Conservation (phyloP, 1,284 basidiomycete genomes). For the Rhodofomes roseus region DNA sequence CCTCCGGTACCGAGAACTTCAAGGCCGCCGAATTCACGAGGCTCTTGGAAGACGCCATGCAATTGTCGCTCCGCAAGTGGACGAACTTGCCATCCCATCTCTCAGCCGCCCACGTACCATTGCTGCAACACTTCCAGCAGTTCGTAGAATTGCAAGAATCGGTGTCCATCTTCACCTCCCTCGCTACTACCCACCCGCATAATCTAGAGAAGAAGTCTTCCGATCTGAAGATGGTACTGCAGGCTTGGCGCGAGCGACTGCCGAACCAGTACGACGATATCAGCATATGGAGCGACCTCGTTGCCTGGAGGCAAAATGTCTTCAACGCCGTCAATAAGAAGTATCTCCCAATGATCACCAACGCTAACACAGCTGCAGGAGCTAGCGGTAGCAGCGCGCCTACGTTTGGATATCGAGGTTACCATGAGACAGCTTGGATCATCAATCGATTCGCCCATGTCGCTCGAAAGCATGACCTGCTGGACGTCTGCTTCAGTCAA, state of each 20-base stretch:
- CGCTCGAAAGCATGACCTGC: slow-evolving; percentile 93
- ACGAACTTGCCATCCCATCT: slow-evolving; percentile 82
- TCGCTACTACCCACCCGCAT: slow-evolving; percentile 82
- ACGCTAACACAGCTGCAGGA: slow-evolving; percentile 44
- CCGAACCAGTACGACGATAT: slow-evolving; percentile 98
- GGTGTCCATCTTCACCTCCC: slow-evolving; percentile 88
- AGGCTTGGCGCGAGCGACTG: slow-evolving; percentile 95
- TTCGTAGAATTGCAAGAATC: slow-evolving; percentile 98
- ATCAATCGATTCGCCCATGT: slow-evolving; percentile 99
- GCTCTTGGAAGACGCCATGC: slow-evolving; percentile 95
- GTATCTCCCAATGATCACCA: slow-evolving; percentile 87
- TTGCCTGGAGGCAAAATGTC: slow-evolving; percentile 95
- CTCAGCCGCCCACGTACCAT: slow-evolving; percentile 89
- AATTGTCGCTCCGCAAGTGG: slow-evolving; percentile 96
- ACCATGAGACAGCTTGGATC: slow-evolving; percentile 99
- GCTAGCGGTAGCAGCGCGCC: slow-evolving; percentile 57
- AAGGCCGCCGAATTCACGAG: slow-evolving; percentile 81
- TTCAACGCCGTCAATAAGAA: slow-evolving; percentile 94
- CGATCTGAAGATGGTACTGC: slow-evolving; percentile 94
- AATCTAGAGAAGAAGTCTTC: slow-evolving; percentile 95
- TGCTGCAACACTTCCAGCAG: slow-evolving; percentile 98
- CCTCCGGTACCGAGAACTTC: slow-evolving; percentile 53
- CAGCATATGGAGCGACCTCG: slow-evolving; percentile 97
- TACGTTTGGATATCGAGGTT: slow-evolving; percentile 96
- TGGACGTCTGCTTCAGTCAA: slow-evolving; percentile 94